Conservation (phyloP, 2,329 filamentous ascomycete species). For the Scedosporium dehoogii region DNA sequence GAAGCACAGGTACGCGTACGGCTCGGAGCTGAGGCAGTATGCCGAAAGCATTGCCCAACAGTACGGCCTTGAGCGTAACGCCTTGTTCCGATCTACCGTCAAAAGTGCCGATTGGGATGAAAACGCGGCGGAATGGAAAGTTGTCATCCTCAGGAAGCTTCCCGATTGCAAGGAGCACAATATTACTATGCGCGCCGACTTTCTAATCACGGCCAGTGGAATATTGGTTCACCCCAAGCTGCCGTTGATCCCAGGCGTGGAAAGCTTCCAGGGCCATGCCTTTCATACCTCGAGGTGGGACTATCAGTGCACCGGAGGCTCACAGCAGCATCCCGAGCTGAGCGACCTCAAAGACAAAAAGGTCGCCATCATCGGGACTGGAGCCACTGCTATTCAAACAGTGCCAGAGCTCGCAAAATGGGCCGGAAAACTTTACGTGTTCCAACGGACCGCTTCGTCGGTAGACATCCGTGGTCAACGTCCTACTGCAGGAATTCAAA, state of each 20-base stretch:
- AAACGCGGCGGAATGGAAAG: constrained; percentile 17
- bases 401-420: constrained; percentile 34
- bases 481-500: constrained; percentile 32
- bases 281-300: constrained; percentile 39
- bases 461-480: constrained; percentile 28
- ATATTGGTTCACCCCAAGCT: constrained; percentile 29
- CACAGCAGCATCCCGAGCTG: constrained; percentile 24
- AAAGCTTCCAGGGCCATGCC: constrained; percentile 28
- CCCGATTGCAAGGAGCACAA: constrained; percentile 13
- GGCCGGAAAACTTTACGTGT: constrained; percentile 40
- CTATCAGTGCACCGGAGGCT: constrained; percentile 31
- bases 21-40: constrained; percentile 31
- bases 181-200: constrained; percentile 26
- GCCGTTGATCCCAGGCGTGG: constrained; percentile 25
- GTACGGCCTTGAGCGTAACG: constrained; percentile 22
- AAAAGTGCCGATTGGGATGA: constrained; percentile 35
- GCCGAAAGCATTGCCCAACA: constrained; percentile 29
- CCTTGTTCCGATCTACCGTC: constrained; percentile 32
- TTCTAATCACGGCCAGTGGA: constrained; percentile 28
- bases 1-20: constrained; percentile 33
- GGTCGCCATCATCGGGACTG: constrained; percentile 40
- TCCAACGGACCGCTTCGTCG: constrained; percentile 43
- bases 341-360: constrained; percentile 34
- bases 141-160: constrained; percentile 13
- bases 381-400: constrained; percentile 36